Percentiles rank a stretch among this genome's conserved stretches.
phyloP scores from a whole-genome alignment of 768 basidiomycete genomes.

The Russula lepida region DNA sequence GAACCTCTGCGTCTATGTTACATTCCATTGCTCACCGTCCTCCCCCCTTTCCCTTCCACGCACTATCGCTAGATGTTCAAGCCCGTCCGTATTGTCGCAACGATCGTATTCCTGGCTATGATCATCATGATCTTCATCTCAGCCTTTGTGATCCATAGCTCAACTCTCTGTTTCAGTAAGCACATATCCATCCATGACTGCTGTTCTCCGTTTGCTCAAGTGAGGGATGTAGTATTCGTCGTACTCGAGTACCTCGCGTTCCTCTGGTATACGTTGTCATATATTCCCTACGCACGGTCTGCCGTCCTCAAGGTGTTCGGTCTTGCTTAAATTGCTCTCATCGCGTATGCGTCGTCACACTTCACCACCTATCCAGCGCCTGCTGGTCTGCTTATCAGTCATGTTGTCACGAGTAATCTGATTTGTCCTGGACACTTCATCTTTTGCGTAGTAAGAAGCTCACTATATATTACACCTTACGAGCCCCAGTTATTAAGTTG shows the following conservation, averaged over 20 bases:
- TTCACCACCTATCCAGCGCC: background rate
- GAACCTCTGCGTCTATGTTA: background rate
- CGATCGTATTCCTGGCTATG: conserved; percentile 66
- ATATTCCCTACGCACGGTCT: conserved; percentile 85
- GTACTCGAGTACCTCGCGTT: conserved; percentile 88
- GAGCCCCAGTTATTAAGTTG: background rate
- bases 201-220: background rate
- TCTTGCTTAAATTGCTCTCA: conserved; percentile 23
- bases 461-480: conserved; percentile 2
- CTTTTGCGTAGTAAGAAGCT: background rate
- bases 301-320: conserved; percentile 62
- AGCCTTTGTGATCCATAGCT: conserved; percentile 69
- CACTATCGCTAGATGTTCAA: conserved; percentile 77
- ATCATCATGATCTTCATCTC: conserved; percentile 80
- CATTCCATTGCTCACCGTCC: background rate
- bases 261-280: conserved; percentile 80
- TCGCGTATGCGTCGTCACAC: background rate
- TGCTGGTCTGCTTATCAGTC: background rate
- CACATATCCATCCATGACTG: conserved; percentile 1
- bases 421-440: background rate
- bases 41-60: background rate
- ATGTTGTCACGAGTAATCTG: conserved; percentile 11
- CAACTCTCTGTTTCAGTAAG: conserved; percentile 62
- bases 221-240: conserved; percentile 54
- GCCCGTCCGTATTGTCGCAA: conserved; percentile 77